Evolutionary conservation across 2,329 filamentous ascomycete species (phyloP), one percentile per base, ranked within the genome.

Genomic region (Tolypocladium nubicola): DNA sequence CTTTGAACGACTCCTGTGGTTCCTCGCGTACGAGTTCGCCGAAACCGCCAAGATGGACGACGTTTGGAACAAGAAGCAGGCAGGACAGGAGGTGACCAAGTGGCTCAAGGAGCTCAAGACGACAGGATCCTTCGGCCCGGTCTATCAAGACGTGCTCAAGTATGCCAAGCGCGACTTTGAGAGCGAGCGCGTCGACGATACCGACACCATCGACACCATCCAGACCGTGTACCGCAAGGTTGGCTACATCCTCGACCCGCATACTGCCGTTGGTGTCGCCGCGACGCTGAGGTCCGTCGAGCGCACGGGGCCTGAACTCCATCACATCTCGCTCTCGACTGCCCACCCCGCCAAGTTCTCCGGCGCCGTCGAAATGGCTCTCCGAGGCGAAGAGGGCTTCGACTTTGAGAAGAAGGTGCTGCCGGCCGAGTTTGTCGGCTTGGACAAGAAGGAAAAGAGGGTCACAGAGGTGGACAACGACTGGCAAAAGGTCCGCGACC

Each of bases 321-420:
- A 73, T n/a, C 88, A 96, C 70, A 88, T 99, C 66, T 86, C 90
- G 1, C 83, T 99, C 3, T 89, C 92, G 1, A 99, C 94, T 2
- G 94, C 94, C 2, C 94, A 99, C 72, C 93, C 94, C 0, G 94
- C 93, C 60, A 99, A 99, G 73, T 99, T 99, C 68, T 85, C 88
- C 0, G 83, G 84, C 38, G 92, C 92, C 0, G 93, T 99, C 1
- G 87, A 92, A 64, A 65, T 88, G 53, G 91, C 93, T 0, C 77
- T 97, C 59, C 81, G 84, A 61, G 81, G 81, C 10, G 79, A 89
- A 68, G 71, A 80, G n/a, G 85, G 80, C 1, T 97, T 95, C 65
- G 80, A 84, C 64, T 96, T 96, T 68, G 78, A 83, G 45, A 72
- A 79, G 61, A 82, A 87, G 61, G 88, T 97, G 1, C 78, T 95